Conservation (phyloP, 139 green algal genomes). For the Chlorella sp. region DNA sequence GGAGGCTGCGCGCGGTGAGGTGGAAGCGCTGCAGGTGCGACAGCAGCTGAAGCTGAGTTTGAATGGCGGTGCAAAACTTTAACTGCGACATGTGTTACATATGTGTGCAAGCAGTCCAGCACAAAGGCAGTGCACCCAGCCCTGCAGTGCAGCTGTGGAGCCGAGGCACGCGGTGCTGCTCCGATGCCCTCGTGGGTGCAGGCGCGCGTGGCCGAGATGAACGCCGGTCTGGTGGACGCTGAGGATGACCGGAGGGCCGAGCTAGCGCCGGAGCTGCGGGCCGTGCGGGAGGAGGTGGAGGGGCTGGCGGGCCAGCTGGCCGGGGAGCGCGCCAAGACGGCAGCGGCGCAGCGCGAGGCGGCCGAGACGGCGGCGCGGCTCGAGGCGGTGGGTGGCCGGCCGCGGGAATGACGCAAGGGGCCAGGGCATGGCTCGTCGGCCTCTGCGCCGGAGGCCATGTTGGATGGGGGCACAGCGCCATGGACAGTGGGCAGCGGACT, state of each 20-base stretch:
- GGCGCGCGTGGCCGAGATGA: constrained; percentile 2
- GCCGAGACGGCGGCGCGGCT: background rate
- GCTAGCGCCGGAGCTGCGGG: constrained; percentile 25
- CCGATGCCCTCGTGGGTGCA: background rate
- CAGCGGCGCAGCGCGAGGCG: background rate
- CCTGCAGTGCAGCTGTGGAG: background rate
- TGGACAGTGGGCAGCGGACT: too few relatives aligned
- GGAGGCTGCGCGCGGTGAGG: background rate
- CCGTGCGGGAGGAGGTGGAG: constrained; percentile 20
- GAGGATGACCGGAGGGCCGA: constrained; percentile 31
- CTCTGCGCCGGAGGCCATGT: too few relatives aligned
- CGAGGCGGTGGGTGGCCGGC: constrained; percentile 1
- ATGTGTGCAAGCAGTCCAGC: too few relatives aligned
- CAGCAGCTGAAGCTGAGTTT: background rate
- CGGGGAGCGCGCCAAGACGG: constrained; percentile 15
- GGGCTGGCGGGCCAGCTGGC: constrained; percentile 24
- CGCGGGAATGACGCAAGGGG: too few relatives aligned
- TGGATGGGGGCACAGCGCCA: too few relatives aligned
- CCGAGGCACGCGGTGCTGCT: background rate
- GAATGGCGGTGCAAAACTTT: background rate
- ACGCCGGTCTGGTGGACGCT: background rate
- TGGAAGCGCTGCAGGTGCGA: background rate
- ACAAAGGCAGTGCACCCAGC: too few relatives aligned
- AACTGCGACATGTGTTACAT: background rate
- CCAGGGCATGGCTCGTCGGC: too few relatives aligned